Conservation (phyloP, 2,329 filamentous ascomycete genomes). For the Pseudogymnoascus sp. region DNA sequence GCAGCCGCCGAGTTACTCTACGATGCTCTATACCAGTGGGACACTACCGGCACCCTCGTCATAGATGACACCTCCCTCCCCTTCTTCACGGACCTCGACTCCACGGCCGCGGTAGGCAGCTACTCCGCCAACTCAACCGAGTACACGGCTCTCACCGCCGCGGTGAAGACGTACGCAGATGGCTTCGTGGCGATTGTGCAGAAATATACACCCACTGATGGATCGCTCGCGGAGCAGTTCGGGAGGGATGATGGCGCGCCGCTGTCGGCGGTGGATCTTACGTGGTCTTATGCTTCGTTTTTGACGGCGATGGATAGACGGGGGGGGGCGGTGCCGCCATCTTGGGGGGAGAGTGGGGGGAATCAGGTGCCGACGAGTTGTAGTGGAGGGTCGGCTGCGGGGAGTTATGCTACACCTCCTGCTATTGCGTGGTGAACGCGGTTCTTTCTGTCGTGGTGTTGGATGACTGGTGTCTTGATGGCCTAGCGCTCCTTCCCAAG, state of each 20-base stretch:
- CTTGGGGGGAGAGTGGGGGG: constrained; percentile 37
- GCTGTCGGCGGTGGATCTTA: constrained; percentile 60
- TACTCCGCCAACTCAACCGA: constrained; percentile 40
- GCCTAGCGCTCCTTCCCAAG: background rate
- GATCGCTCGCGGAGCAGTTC: constrained; percentile 63
- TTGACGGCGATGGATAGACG: constrained; percentile 54
- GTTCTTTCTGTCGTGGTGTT: background rate
- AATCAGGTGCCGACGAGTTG: background rate
- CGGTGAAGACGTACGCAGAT: constrained; percentile 58
- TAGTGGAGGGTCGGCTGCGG: background rate
- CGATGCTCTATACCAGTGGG: constrained; percentile 67
- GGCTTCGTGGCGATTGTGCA: constrained; percentile 44
- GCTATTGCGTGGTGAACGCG: background rate
- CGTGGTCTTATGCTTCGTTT: constrained; percentile 68
- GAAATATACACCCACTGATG: constrained; percentile 48
- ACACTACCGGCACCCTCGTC: constrained; percentile 52
- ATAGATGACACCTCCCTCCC: constrained; percentile 57
- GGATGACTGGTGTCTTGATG: background rate
- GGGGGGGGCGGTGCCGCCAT: constrained; percentile 45
- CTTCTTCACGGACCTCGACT: constrained; percentile 67
- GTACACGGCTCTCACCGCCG: constrained; percentile 16
- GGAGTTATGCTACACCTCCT: background rate
- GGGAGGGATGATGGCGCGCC: constrained; percentile 45
- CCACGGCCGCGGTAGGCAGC: constrained; percentile 50
- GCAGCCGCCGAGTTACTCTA: constrained; percentile 77